Conservation (phyloP, 1,139 yeast species). For the Pichia sp. region DNA sequence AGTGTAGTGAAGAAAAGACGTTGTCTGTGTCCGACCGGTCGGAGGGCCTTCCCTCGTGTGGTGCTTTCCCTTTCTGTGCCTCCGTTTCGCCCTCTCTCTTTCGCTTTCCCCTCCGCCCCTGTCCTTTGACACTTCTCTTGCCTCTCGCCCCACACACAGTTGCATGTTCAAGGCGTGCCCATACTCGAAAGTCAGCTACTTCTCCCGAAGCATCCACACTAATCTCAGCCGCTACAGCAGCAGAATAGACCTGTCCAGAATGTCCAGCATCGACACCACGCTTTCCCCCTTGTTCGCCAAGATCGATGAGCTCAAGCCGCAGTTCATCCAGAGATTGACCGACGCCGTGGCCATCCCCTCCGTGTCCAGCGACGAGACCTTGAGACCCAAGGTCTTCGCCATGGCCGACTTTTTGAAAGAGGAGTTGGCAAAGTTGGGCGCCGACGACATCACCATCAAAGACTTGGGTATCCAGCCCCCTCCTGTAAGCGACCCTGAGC, state of each 20-base stretch:
- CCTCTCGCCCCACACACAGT: not conserved
- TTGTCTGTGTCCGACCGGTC: not conserved
- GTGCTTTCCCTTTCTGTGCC: too few species aligned
- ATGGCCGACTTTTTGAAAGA: slow-evolving; percentile 79
- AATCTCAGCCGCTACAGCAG: not conserved
- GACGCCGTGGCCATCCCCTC: slow-evolving; percentile 91
- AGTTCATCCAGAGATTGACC: slow-evolving; percentile 62
- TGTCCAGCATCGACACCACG: slow-evolving; percentile 29
- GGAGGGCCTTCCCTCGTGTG: not conserved
- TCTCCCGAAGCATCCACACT: not conserved
- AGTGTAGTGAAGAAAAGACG: not conserved
- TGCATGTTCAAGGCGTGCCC: slow-evolving; percentile 3
- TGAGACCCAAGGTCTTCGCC: slow-evolving; percentile 73
- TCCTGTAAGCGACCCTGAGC: slow-evolving; percentile 58
- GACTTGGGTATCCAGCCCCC: slow-evolving; percentile 89
- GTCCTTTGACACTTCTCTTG: not conserved
- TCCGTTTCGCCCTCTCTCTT: not conserved
- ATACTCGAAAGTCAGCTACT: not conserved
- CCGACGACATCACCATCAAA: slow-evolving; percentile 73
- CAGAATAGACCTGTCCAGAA: slow-evolving; percentile 11
- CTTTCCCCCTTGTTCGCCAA: slow-evolving; percentile 42
- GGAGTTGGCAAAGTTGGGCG: slow-evolving; percentile 70
- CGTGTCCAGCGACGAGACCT: slow-evolving; percentile 83
- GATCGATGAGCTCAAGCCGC: slow-evolving; percentile 67
- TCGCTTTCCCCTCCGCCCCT: not conserved